These are phyloP conservation scores for Parasitella parasitica DNA, from an alignment of 371 early-diverging fungal genomes.

Conservation along the genomic window DNA sequence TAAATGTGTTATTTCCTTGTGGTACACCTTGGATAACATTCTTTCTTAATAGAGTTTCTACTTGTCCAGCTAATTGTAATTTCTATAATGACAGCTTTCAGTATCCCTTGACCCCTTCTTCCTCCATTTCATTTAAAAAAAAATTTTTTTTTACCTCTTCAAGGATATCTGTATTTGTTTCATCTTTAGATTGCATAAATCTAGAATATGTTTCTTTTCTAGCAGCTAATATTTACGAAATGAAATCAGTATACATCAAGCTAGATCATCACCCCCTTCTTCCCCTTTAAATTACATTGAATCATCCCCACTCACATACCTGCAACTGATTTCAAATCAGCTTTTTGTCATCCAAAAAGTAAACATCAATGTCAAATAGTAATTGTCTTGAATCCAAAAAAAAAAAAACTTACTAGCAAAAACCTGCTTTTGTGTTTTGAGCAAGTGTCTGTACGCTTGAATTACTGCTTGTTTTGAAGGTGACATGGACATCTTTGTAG, in stretches of 20 bases:
- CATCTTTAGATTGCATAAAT: constrained; percentile 47
- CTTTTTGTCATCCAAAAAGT: constrained; percentile 21
- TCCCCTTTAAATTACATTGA: background rate
- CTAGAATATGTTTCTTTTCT: constrained; percentile 41
- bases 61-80: constrained; percentile 32
- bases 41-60: constrained; percentile 33
- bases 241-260: background rate
- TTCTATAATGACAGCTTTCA: too few species aligned
- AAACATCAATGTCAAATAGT: background rate
- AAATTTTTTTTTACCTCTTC: constrained; percentile 38
- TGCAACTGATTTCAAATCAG: constrained; percentile 33
- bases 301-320: constrained; percentile 19
- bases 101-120: background rate
- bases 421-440: constrained; percentile 44
- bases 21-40: constrained; percentile 45
- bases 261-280: background rate
- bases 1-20: constrained; percentile 29
- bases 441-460: constrained; percentile 40
- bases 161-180: constrained; percentile 41
- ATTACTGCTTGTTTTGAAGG: constrained; percentile 43
- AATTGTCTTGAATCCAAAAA: background rate
- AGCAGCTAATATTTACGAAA: constrained; percentile 31
- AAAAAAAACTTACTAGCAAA: constrained; percentile 32
- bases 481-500: constrained; percentile 3
- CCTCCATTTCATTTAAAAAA: background rate